Percentiles rank a stretch among this genome's conserved stretches.
Evolutionary conservation across 2,329 filamentous ascomycete genomes (phyloP).

Genomic region (Ramichloridium luteum): DNA sequence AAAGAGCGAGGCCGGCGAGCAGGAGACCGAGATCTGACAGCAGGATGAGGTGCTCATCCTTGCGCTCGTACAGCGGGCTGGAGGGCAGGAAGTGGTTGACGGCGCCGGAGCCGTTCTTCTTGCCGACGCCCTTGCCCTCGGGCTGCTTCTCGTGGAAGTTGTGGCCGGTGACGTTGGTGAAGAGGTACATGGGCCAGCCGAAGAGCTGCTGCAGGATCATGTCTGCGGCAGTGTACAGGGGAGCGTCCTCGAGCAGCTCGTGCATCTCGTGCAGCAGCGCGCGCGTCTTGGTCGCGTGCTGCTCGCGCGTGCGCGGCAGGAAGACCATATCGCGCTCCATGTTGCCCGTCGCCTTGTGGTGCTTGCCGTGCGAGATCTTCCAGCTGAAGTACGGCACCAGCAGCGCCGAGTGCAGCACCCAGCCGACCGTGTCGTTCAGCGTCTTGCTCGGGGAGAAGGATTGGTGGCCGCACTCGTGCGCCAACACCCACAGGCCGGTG

Average conservation of each 20-base stretch:
- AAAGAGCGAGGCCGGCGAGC: slow-evolving; percentile 50
- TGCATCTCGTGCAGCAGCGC: slow-evolving; percentile 65
- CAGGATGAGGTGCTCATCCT: slow-evolving; percentile 76
- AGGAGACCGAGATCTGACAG: slow-evolving; percentile 69
- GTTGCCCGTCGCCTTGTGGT: slow-evolving; percentile 97
- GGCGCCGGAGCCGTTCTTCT: slow-evolving; percentile 69
- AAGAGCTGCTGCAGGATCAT: slow-evolving; percentile 76
- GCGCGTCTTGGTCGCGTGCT: slow-evolving; percentile 65
- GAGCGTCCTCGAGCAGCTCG: slow-evolving; percentile 91
- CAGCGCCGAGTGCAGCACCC: slow-evolving; percentile 76
- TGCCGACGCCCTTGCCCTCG: slow-evolving; percentile 88
- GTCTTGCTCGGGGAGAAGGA: slow-evolving; percentile 87
- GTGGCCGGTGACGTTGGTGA: slow-evolving; percentile 91
- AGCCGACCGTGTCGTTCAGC: slow-evolving; percentile 85
- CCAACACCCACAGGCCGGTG: slow-evolving; percentile 90
- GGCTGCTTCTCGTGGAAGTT: slow-evolving; percentile 82
- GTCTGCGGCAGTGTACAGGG: slow-evolving; percentile 62
- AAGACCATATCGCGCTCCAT: slow-evolving; percentile 99
- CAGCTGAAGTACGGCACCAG: slow-evolving; percentile 97
- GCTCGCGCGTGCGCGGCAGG: slow-evolving; percentile 78
- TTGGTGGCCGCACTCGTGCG: slow-evolving; percentile 96
- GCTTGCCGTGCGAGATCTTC: slow-evolving; percentile 98
- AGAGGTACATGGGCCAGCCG: slow-evolving; percentile 86
- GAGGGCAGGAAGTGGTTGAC: slow-evolving; percentile 92
- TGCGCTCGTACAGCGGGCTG: slow-evolving; percentile 83